Evolutionary conservation across 805 yeast genomes (phyloP), one percentile per base, ranked within the genome.

Genomic region (Pichia pseudocactophila): DNA sequence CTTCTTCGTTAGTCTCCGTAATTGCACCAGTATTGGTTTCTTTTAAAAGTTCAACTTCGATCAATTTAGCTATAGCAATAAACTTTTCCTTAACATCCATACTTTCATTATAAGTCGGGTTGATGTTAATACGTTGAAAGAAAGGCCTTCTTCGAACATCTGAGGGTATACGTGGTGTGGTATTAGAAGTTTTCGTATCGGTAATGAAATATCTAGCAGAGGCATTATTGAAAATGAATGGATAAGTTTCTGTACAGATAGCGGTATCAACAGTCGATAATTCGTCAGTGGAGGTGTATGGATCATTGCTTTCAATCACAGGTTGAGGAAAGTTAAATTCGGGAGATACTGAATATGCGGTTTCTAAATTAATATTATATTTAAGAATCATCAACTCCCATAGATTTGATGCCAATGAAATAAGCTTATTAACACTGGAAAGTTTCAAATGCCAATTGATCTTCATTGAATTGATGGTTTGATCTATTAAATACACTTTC

Each of bases 401-500:
- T 13, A 55, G 17, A 34, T 48, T 49, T 16, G 50, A 40, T 12
- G 55, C 47, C 5, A 55, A 44, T 9, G 48, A 39, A 9, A 56
- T 46, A 27, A 54, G 37, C 34, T 52, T 55, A 22, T 50, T 52
- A 20, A 57, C 46, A 28, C 57, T 52, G 9, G 55, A 49, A 17
- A 55, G 34, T 32, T 52, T 54, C n/a, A 47, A 42, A 36, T 47
- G 48, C 61, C 61, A 57, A 22, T 55, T 47, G 8, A 37, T 18
- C 11, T 50, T 48, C 8, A 57, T 36, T 8, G 49, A 39, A 4
- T 49, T 42, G 3, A 57, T 42, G 2, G 52, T 43, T 33, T 47
- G 46, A 22, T 54, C 58, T 37, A 57, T 45, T 10, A 57, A 37
- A 39, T 48, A 44, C 8, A 52, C 58, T 41, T 67, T 63, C 44